A percentile compares a stretch with the other conserved stretches of the same genome.
These are phyloP conservation scores for Saksenaea oblongispora DNA, from an alignment of 371 early-diverging fungal genomes.

Conservation along the genomic window DNA sequence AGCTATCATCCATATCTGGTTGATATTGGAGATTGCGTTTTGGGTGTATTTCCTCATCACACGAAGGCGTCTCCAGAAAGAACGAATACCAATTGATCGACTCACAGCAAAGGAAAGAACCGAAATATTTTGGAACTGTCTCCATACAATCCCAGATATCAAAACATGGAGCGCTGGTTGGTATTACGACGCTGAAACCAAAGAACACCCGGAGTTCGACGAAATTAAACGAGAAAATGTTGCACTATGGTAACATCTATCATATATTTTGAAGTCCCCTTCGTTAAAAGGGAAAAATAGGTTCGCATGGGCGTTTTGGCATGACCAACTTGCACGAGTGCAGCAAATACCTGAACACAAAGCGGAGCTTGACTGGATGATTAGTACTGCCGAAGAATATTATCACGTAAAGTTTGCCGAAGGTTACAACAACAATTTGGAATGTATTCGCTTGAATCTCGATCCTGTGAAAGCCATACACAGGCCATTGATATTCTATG, in stretches of 20 bases:
- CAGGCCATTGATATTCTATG: constrained; percentile 61
- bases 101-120: constrained; percentile 28
- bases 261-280: constrained; percentile 2
- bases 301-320: constrained; percentile 64
- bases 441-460: constrained; percentile 59
- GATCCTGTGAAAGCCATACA: constrained; percentile 65
- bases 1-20: constrained; percentile 34
- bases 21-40: constrained; percentile 41
- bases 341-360: constrained; percentile 27
- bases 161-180: constrained; percentile 52
- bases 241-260: constrained; percentile 41
- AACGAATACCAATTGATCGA: constrained; percentile 13
- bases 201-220: constrained; percentile 36
- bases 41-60: constrained; percentile 39
- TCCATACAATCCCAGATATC: constrained; percentile 36
- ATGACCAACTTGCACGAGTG: constrained; percentile 42
- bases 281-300: constrained; percentile 18
- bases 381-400: constrained; percentile 38
- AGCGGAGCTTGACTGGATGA: constrained; percentile 52
- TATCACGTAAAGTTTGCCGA: constrained; percentile 45
- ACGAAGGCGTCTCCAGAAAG: constrained; percentile 31
- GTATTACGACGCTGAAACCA: constrained; percentile 45
- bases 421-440: constrained; percentile 53
- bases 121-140: constrained; percentile 45
- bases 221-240: constrained; percentile 52